A percentile compares a stretch with the other conserved stretches of the same genome.
phyloP scores from a whole-genome alignment of 192 early-diverging fungal species.

The Rhizoclosmatium sp. region DNA sequence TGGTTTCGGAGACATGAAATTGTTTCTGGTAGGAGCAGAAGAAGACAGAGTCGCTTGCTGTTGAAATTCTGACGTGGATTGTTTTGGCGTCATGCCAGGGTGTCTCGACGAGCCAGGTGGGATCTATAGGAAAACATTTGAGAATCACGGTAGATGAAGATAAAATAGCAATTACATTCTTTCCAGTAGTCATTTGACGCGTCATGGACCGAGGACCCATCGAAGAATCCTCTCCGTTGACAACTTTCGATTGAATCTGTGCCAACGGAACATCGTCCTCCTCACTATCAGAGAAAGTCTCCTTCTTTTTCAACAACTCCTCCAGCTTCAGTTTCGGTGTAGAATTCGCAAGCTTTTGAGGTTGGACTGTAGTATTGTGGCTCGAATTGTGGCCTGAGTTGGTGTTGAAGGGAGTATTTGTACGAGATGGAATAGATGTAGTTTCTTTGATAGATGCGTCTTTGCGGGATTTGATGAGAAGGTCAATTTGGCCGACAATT shows the following conservation, averaged over 20 bases:
- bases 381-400: neutral
- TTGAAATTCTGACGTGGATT: neutral
- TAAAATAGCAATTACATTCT: neutral
- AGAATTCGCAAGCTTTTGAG: neutral
- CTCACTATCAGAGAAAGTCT: neutral
- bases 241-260: constrained; percentile 16
- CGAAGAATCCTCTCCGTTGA: neutral
- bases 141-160: no score
- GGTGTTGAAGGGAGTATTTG: neutral
- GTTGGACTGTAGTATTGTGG: no score
- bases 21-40: constrained; percentile 1
- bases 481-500: neutral
- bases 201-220: neutral
- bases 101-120: no score
- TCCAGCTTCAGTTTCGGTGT: neutral
- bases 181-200: neutral
- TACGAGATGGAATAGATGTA: neutral
- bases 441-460: neutral
- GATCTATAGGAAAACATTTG: no score
- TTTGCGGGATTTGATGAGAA: neutral
- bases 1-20: neutral
- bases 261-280: constrained; percentile 27
- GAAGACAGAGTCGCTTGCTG: neutral
- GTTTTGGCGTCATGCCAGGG: neutral
- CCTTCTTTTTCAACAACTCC: neutral